phyloP scores from a whole-genome alignment of 2,329 filamentous ascomycete genomes.

The Apiospora arundinis region DNA sequence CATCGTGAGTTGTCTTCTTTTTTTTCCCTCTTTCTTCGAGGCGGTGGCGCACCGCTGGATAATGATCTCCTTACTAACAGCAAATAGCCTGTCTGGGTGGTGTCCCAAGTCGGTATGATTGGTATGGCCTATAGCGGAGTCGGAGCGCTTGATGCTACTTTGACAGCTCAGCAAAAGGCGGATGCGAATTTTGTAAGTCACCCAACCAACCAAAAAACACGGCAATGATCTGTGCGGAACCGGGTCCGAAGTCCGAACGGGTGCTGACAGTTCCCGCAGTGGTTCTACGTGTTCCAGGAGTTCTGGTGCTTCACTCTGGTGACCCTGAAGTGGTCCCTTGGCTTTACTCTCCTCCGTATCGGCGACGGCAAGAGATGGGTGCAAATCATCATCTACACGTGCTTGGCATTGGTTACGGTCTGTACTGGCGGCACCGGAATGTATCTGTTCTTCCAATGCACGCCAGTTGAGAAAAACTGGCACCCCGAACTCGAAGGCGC shows the following conservation, averaged over 20 bases:
- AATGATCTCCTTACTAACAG: not conserved
- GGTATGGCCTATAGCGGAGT: conserved; percentile 6
- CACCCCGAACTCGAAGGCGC: not conserved
- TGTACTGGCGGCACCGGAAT: conserved; percentile 9
- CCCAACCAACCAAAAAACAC: not conserved
- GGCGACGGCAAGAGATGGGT: not conserved
- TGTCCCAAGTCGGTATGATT: not conserved
- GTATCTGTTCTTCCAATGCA: conserved; percentile 14
- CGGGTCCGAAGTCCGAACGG: too few species aligned
- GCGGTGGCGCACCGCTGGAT: not conserved
- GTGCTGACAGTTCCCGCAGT: not conserved
- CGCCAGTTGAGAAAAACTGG: conserved; percentile 7
- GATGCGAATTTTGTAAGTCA: not conserved
- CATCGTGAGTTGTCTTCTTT: not conserved
- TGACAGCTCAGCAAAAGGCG: conserved; percentile 2
- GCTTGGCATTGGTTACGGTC: not conserved
- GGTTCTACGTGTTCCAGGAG: conserved; percentile 13
- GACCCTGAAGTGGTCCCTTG: not conserved
- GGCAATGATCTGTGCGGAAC: not conserved
- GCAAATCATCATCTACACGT: not conserved
- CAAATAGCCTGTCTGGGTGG: conserved; percentile 1
- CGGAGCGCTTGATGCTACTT: not conserved
- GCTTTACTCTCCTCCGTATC: conserved; percentile 5
- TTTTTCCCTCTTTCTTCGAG: not conserved
- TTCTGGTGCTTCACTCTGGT: conserved; percentile 16